Conservation (phyloP, 441 rosid species). For the Theobroma grandiflorum region DNA sequence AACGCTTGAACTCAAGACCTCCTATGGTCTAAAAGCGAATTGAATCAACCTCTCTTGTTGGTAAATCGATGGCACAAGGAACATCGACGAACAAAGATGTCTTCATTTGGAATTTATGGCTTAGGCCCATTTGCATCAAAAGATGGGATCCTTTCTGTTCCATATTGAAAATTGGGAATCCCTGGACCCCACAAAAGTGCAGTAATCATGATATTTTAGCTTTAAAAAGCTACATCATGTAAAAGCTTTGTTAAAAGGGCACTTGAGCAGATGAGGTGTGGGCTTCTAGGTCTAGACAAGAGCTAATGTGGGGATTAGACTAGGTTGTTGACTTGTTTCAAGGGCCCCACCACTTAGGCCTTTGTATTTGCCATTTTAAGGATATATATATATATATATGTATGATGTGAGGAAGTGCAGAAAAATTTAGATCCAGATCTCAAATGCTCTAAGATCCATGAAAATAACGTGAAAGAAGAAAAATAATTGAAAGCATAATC, state of each 20-base stretch:
- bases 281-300: neutral
- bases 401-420: neutral
- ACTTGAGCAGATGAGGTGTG: neutral
- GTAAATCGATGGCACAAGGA: neutral
- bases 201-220: conserved; percentile 7
- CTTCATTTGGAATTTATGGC: neutral
- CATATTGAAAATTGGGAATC: too few relatives aligned
- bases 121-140: neutral
- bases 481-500: neutral
- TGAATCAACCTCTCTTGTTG: too few relatives aligned
- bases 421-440: conserved; percentile 12
- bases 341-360: neutral
- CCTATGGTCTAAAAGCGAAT: too few relatives aligned
- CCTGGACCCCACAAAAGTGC: neutral
- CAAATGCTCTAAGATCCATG: neutral
- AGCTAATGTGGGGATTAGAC: neutral
- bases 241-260: neutral
- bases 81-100: neutral
- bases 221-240: neutral
- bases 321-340: neutral
- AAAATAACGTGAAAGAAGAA: neutral
- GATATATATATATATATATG: too few relatives aligned
- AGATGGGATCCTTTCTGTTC: neutral
- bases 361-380: too few relatives aligned
- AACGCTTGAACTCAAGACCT: too few relatives aligned